Conservation (phyloP, 2,329 filamentous ascomycete genomes). For the Drechslerella dactyloides region DNA sequence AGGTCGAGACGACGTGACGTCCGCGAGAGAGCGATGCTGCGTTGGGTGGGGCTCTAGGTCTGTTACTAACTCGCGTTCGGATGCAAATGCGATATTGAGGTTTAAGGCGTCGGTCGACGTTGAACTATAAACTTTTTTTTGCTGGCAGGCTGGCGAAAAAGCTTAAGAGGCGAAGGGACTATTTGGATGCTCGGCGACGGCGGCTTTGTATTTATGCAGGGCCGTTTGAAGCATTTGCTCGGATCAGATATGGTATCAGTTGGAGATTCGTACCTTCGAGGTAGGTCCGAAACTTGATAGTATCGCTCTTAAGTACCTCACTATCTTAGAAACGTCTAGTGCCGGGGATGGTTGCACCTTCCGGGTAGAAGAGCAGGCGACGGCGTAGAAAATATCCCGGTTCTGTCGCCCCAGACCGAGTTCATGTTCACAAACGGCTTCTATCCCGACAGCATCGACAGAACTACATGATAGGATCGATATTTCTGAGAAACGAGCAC, state of each 20-base stretch:
- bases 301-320: constrained; percentile 43
- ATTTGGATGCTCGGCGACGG: neutral
- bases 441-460: neutral
- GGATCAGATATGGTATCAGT: constrained; percentile 2
- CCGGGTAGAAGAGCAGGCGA: constrained; percentile 23
- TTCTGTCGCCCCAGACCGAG: constrained; percentile 3
- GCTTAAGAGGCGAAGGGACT: neutral
- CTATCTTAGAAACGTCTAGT: constrained; percentile 33
- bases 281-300: constrained; percentile 26
- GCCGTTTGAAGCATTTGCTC: neutral
- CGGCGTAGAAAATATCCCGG: constrained; percentile 34
- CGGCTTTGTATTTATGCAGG: constrained; percentile 20
- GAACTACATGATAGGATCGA: neutral
- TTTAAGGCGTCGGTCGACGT: too few species aligned
- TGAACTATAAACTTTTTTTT: neutral
- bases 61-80: neutral
- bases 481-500: neutral
- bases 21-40: neutral
- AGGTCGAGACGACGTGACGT: neutral
- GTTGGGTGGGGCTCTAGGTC: neutral
- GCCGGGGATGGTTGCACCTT: constrained; percentile 36
- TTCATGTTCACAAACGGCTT: neutral
- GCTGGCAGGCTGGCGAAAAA: neutral
- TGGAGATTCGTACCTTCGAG: constrained; percentile 15
- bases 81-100: neutral